phyloP scores from a whole-genome alignment of 768 basidiomycete species.

The Boletus fagicola region DNA sequence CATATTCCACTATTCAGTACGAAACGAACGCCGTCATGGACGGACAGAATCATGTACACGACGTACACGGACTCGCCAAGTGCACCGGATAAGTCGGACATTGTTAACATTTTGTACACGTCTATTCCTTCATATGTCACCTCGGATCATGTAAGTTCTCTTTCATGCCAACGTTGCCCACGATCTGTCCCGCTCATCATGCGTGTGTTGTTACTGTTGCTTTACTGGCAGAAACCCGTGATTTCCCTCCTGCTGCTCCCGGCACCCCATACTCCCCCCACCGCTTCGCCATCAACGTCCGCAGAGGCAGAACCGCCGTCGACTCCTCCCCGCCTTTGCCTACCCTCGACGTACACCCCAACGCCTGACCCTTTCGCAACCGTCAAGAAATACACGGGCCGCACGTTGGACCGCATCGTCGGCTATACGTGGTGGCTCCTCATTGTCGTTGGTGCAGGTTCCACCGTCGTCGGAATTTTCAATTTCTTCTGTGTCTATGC shows the following conservation, averaged over 20 bases:
- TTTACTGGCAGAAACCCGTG: constrained; percentile 72
- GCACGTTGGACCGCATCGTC: constrained; percentile 65
- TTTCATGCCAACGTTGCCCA: neutral
- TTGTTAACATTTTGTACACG: constrained; percentile 71
- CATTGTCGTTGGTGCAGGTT: constrained; percentile 74
- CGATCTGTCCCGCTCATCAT: neutral
- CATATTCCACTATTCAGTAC: constrained; percentile 36
- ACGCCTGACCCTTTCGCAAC: constrained; percentile 50
- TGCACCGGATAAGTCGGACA: constrained; percentile 47
- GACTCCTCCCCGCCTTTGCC: constrained; percentile 42
- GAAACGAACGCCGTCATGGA: constrained; percentile 86
- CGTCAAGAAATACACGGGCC: constrained; percentile 64
- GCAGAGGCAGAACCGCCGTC: constrained; percentile 25
- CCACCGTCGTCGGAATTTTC: constrained; percentile 62
- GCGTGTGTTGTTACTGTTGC: neutral
- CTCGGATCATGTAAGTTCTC: constrained; percentile 77
- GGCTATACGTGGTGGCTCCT: constrained; percentile 81
- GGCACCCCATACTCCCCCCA: constrained; percentile 29
- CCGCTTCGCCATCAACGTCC: constrained; percentile 14
- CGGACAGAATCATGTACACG: constrained; percentile 86
- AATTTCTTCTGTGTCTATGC: constrained; percentile 70
- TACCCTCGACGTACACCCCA: constrained; percentile 52
- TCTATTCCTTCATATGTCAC: constrained; percentile 80
- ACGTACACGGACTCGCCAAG: constrained; percentile 66
- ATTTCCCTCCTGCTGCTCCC: constrained; percentile 70